A percentile compares a stretch with the other conserved stretches of the same genome.
Evolutionary conservation across 2,329 filamentous ascomycete genomes (phyloP).

Genomic region (Taxawa tesnikishii): DNA sequence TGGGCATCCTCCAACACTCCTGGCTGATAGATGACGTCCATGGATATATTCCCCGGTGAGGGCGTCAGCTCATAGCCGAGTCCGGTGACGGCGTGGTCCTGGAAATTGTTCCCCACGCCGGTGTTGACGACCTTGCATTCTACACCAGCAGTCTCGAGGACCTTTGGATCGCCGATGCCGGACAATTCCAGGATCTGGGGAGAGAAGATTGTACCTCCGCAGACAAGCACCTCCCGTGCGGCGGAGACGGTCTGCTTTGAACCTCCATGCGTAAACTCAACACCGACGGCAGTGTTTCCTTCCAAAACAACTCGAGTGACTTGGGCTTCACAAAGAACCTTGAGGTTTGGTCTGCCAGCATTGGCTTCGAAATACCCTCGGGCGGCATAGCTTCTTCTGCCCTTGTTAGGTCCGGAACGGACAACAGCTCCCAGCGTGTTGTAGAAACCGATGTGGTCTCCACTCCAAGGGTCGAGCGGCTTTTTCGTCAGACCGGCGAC

Average conservation of each 20-base stretch:
- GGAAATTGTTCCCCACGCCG: conserved; percentile 26
- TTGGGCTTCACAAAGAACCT: conserved; percentile 34
- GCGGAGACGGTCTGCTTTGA: conserved; percentile 21
- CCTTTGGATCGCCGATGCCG: conserved; percentile 40
- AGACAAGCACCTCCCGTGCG: conserved; percentile 43
- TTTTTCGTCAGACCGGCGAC: conserved; percentile 21
- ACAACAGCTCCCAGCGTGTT: conserved; percentile 17
- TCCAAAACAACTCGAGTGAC: conserved; percentile 35
- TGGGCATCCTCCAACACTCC: conserved; percentile 19
- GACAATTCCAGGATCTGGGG: conserved; percentile 50
- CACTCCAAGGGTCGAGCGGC: conserved; percentile 22
- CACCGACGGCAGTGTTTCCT: conserved; percentile 25
- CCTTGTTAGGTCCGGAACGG: conserved; percentile 16
- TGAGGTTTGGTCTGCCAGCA: conserved; percentile 29
- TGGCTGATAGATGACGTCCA: conserved; percentile 18
- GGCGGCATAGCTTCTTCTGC: conserved; percentile 23
- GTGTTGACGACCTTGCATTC: conserved; percentile 29
- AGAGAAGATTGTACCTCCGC: conserved; percentile 45
- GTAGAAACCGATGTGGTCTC: conserved; percentile 23
- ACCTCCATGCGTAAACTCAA: conserved; percentile 28
- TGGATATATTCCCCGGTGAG: conserved; percentile 15
- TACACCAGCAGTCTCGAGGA: conserved; percentile 32
- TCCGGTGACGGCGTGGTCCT: conserved; percentile 10
- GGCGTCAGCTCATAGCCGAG: conserved; percentile 15
- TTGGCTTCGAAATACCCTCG: conserved; percentile 24